phyloP scores from a whole-genome alignment of 2,329 filamentous ascomycete genomes.

The Stenocarpella maydis region DNA sequence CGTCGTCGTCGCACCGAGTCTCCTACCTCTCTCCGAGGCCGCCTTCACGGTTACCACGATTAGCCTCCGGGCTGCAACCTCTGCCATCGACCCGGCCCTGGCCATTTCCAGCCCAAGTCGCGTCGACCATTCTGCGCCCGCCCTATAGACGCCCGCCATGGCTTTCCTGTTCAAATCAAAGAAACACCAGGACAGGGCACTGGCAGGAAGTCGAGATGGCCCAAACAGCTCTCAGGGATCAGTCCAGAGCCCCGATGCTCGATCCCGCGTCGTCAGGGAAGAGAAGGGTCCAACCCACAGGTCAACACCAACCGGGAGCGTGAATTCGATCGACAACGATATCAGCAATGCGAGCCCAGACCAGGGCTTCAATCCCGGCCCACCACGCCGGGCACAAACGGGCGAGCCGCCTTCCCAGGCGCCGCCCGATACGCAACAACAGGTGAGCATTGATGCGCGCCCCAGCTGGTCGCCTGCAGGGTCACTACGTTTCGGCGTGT shows the following conservation, averaged over 20 bases:
- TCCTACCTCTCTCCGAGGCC: background rate
- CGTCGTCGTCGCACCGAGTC: conserved; percentile 8
- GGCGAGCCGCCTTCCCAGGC: conserved; percentile 61
- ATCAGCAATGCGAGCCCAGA: conserved; percentile 69
- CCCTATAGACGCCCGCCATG: conserved; percentile 62
- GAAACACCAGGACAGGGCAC: conserved; percentile 72
- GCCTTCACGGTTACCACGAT: conserved; percentile 16
- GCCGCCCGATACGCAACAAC: conserved; percentile 41
- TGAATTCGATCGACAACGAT: conserved; percentile 75
- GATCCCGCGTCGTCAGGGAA: conserved; percentile 58
- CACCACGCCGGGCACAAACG: conserved; percentile 44
- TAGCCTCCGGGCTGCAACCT: conserved; percentile 26
- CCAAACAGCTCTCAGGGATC: conserved; percentile 56
- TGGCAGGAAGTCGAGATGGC: conserved; percentile 62
- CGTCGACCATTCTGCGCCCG: conserved; percentile 48
- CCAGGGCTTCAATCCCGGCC: conserved; percentile 61
- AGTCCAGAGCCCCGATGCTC: conserved; percentile 57
- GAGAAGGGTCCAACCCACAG: conserved; percentile 65
- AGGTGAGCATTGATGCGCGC: conserved; percentile 47
- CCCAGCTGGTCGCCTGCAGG: background rate
- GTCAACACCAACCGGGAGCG: conserved; percentile 78
- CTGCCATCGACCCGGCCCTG: conserved; percentile 30
- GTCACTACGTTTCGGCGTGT: background rate
- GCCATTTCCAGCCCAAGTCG: conserved; percentile 23
- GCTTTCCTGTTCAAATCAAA: conserved; percentile 86